Base-by-base conservation (phyloP, 1,139 yeast species). In the Citeromyces hawaiiensis region DNA sequence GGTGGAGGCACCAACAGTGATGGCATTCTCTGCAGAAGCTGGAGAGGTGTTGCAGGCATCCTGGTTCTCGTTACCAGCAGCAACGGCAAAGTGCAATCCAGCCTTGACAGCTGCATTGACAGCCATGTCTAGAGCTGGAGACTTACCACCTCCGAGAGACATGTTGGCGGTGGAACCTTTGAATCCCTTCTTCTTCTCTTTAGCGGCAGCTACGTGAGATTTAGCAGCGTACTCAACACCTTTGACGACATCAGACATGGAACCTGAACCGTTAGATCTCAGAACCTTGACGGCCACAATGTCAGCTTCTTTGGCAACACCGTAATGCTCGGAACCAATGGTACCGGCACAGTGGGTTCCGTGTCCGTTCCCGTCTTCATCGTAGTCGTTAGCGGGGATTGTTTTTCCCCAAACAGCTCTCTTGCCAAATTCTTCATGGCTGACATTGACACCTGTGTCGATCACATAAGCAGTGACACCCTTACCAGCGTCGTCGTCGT, bases 391-490 rank as follows among this genome's bases (percentile, higher is more conserved):
- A 37, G 62, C 55, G 42, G 96, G 96, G 48, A 91, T 70, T 37
- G 97, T 87, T 52, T 79, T 73, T 53, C 97, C 97, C 96, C 97
- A 88, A 38, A 53, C 56, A 46, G 97, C 98, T 62, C 98, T 82
- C 45, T 95, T 95, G 42, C 70, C 88, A 54, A 88, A 87, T 55
- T 87, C 94, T 42, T 66, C 72, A 61, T 87, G 96, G 44, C 72
- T 67, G 42, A 81, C 68, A 54, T 83, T 81, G 59, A 88, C 72
- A 65, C 97, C 97, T 37, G 97, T 88, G 64, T 88, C 97, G 53
- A 88, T 80, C 44, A 88, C 82, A 53, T 77, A 80, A n/a, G 95
- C 76, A 36, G 94, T 86, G 43, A 88, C 96, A 56, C 95, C 97
- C 53, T 77, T 74, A 51, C 97, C 97, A 44, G 85, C 96, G 42